A percentile compares a stretch with the other conserved stretches of the same genome.
phyloP scores from a whole-genome alignment of 257 asterid species.

The Gentiana dahurica region DNA sequence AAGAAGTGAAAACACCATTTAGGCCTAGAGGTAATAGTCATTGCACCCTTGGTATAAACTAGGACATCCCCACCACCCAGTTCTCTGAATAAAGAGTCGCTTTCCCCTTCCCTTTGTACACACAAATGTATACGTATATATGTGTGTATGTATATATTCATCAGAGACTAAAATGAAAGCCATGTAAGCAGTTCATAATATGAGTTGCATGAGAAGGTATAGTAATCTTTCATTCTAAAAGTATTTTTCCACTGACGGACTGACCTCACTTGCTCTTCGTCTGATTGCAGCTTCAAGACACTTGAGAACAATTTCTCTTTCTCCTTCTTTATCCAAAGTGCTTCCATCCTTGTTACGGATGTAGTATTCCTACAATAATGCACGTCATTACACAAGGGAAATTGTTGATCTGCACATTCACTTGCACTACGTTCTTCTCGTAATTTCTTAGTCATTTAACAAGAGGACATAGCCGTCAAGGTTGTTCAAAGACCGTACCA shows the following conservation, averaged over 20 bases:
- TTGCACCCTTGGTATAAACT: too few relatives aligned
- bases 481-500: not conserved
- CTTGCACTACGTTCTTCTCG: too few relatives aligned
- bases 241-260: not conserved
- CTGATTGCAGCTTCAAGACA: constrained; percentile 95
- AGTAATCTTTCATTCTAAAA: not conserved
- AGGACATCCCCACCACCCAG: too few relatives aligned
- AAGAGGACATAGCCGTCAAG: not conserved
- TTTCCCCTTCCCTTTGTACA: too few relatives aligned
- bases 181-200: too few relatives aligned
- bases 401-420: not conserved
- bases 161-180: too few relatives aligned
- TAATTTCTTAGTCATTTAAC: not conserved
- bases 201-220: not conserved
- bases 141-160: too few relatives aligned
- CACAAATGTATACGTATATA: too few relatives aligned
- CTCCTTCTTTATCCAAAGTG: constrained; percentile 53
- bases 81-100: too few relatives aligned
- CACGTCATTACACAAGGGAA: constrained; percentile 5
- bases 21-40: too few relatives aligned
- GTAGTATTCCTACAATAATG: constrained; percentile 54
- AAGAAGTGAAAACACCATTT: too few relatives aligned
- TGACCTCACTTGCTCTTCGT: constrained; percentile 89
- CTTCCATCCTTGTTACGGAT: constrained; percentile 84
- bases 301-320: constrained; percentile 71